phyloP scores from a whole-genome alignment of 2,329 filamentous ascomycete species.

The Kalmusia sp. region DNA sequence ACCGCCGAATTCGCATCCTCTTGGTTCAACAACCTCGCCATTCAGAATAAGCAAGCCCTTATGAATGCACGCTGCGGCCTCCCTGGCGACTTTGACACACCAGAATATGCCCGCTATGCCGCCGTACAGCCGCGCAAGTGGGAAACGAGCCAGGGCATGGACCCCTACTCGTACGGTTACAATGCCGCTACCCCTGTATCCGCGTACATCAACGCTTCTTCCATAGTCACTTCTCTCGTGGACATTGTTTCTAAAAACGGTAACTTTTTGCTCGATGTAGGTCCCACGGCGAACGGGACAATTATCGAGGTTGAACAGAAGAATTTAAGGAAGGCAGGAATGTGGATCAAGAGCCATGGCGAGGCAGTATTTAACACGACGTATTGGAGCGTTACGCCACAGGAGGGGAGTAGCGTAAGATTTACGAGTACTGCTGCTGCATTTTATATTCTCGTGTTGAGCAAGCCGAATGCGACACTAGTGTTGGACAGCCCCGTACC shows the following conservation, averaged over 20 bases:
- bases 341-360: conserved; percentile 61
- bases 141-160: conserved; percentile 67
- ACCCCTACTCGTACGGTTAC: conserved; percentile 66
- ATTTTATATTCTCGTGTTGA: conserved; percentile 60
- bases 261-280: conserved; percentile 64
- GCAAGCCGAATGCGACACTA: conserved; percentile 48
- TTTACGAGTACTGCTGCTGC: conserved; percentile 61
- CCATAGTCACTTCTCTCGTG: conserved; percentile 56
- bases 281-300: conserved; percentile 62
- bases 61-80: conserved; percentile 66
- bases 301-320: conserved; percentile 58
- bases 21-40: conserved; percentile 55
- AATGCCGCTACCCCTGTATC: conserved; percentile 60
- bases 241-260: conserved; percentile 64
- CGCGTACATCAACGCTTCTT: conserved; percentile 61
- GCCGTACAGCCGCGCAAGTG: conserved; percentile 63
- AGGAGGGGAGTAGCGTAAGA: conserved; percentile 53
- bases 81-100: conserved; percentile 66
- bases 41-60: conserved; percentile 56
- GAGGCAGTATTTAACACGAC: conserved; percentile 66
- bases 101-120: conserved; percentile 62
- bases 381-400: conserved; percentile 59
- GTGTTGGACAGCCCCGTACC: conserved; percentile 50
- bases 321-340: conserved; percentile 59
- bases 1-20: conserved; percentile 51